Percentiles rank a stretch among this genome's conserved stretches.
These are phyloP conservation scores for Heterobasidion occidentale DNA, from an alignment of 1,284 basidiomycete species.

Conservation along the genomic window DNA sequence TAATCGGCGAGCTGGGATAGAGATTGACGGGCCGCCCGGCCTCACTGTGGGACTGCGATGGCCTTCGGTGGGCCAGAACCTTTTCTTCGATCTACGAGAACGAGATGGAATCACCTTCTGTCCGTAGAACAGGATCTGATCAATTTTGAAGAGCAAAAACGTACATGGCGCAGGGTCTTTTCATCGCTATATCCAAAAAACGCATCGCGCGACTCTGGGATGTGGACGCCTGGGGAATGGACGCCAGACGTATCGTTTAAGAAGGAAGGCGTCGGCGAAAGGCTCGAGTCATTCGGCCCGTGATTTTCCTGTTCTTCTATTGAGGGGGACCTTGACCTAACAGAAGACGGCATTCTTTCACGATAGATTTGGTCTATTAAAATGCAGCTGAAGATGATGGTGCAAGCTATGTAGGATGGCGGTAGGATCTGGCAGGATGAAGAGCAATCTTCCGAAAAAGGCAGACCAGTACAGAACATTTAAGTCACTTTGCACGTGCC, in stretches of 20 bases:
- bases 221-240: conserved; percentile 28
- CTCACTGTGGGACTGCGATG: conserved; percentile 26
- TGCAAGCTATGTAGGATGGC: too few species aligned
- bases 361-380: too few species aligned
- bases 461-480: too few species aligned
- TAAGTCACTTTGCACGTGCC: too few species aligned
- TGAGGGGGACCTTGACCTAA: too few species aligned
- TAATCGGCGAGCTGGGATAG: neutral
- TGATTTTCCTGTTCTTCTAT: too few species aligned
- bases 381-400: too few species aligned
- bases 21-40: conserved; percentile 16
- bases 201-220: conserved; percentile 56
- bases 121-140: neutral
- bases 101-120: neutral
- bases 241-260: neutral
- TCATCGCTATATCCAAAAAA: conserved; percentile 75
- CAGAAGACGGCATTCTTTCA: too few species aligned
- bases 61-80: conserved; percentile 51
- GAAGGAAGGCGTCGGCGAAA: neutral
- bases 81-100: conserved; percentile 64
- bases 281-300: neutral
- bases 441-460: too few species aligned
- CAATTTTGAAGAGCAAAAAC: conserved; percentile 16
- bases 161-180: conserved; percentile 62
- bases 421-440: too few species aligned